Evolutionary conservation across 371 early-diverging fungal genomes (phyloP).

Genomic region (Phascolomyces articulosus): DNA sequence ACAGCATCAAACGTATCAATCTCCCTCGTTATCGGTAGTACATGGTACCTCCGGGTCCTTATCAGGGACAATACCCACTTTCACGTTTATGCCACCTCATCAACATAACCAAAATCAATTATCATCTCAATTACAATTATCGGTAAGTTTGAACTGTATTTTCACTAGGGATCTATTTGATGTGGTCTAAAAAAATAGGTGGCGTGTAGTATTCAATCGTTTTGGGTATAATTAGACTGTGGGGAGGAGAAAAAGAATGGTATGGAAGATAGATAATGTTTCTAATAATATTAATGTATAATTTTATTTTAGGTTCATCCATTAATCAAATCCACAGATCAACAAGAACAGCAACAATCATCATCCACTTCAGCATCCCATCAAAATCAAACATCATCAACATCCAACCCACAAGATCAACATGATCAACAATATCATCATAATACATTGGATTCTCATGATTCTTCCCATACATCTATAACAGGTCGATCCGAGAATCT

Average conservation of each 20-base stretch:
- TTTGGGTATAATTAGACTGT: no score
- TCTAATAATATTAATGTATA: no score
- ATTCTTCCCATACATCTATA: background rate
- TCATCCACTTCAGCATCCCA: no score
- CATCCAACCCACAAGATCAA: slow-evolving; percentile 10
- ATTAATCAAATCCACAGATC: background rate
- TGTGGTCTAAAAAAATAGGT: no score
- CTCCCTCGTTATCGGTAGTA: slow-evolving; percentile 1
- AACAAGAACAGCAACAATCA: background rate
- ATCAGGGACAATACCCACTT: slow-evolving; percentile 13
- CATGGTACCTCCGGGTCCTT: slow-evolving; percentile 9
- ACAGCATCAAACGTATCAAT: background rate
- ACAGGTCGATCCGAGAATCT: background rate
- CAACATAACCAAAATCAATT: slow-evolving; percentile 5
- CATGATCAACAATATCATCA: slow-evolving; percentile 5
- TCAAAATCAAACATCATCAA: no score
- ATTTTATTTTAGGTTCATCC: background rate
- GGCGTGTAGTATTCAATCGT: no score
- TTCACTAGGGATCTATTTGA: background rate
- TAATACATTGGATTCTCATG: background rate
- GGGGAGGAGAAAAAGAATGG: no score
- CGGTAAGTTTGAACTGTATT: background rate
- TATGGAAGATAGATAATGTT: no score
- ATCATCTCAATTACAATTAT: slow-evolving; percentile 4
- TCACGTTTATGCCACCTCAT: slow-evolving; percentile 12